Base-by-base conservation (phyloP, 2,329 filamentous ascomycete species). In the Nemania sp. region DNA sequence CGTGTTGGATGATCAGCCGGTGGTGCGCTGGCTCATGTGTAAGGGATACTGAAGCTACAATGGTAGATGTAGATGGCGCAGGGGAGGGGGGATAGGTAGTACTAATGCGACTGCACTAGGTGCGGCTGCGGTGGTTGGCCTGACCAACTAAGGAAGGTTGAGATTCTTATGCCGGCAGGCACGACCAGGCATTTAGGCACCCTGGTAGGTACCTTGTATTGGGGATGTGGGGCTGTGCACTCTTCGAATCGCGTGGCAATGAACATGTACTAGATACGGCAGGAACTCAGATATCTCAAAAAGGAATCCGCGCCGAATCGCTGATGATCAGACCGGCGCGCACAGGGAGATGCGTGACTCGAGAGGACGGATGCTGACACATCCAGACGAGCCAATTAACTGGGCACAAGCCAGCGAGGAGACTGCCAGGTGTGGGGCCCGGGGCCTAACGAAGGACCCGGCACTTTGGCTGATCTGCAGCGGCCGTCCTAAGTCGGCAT, bases 141-240 rank as follows among this genome's bases (percentile, higher is more conserved):
- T 48, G 52, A 48, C 56, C 61, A 63, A 62, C 60, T 20, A 30
- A 31, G 31, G 24, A 51, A 51, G 54, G 49, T 36, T 53, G 51
- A 49, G 41, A 34, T n/a, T n/a, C n/a, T n/a, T 23, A 43, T 46
- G 33, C 23, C 37, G 48, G 49, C 44, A 30, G n/a, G n/a, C n/a
- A n/a, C n/a, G n/a, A n/a, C n/a, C n/a, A n/a, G n/a, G n/a, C n/a
- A n/a, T n/a, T n/a, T n/a, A n/a, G n/a, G n/a, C n/a, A n/a, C n/a
- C n/a, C n/a, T n/a, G n/a, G n/a, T n/a, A n/a, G 34, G 31, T 49
- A 51, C 30, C 44, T 47, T 7, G n/a, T n/a, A n/a, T n/a, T 40
- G 19, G 40, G 30, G 12, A 40, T 2, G 17, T n/a, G n/a, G 14
- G 44, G 37, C 30, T 15, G 28, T 47, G 47, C 47, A 46, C 34